Evolutionary conservation across 2,329 filamentous ascomycete species (phyloP).

Genomic region (Diaporthe sp.): DNA sequence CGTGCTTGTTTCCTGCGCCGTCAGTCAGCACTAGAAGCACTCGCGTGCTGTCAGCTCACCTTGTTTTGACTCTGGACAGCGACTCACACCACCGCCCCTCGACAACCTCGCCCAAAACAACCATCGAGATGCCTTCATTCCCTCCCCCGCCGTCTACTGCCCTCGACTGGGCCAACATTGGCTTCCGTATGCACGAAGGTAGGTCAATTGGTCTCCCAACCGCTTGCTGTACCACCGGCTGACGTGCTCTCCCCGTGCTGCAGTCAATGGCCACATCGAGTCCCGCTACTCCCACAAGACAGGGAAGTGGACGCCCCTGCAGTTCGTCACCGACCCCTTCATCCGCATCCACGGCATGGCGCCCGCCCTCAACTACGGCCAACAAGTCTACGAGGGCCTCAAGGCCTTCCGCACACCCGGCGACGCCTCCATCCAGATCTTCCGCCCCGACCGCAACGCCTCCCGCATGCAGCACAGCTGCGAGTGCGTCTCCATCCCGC

Average conservation of each 20-base stretch:
- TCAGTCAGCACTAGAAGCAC: neutral
- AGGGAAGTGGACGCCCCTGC: slow-evolving; percentile 81
- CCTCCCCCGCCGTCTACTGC: slow-evolving; percentile 84
- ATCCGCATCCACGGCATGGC: slow-evolving; percentile 95
- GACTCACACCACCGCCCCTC: neutral
- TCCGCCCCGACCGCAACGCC: slow-evolving; percentile 90
- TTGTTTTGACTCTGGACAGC: neutral
- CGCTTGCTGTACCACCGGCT: neutral
- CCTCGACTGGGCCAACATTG: slow-evolving; percentile 94
- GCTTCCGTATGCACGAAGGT: slow-evolving; percentile 94
- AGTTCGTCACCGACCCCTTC: slow-evolving; percentile 86
- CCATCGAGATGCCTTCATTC: slow-evolving; percentile 67
- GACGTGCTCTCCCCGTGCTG: neutral
- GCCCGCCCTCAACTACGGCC: slow-evolving; percentile 94
- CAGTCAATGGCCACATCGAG: slow-evolving; percentile 95
- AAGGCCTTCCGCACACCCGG: slow-evolving; percentile 90
- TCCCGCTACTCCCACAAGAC: slow-evolving; percentile 83
- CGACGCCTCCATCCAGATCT: slow-evolving; percentile 81
- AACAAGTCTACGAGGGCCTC: slow-evolving; percentile 98
- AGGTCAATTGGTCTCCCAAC: slow-evolving; percentile 46
- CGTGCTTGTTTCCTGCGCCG: too few relatives aligned
- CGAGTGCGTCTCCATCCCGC: slow-evolving; percentile 85
- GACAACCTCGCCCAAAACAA: neutral
- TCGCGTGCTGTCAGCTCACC: neutral
- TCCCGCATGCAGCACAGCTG: slow-evolving; percentile 87